Percentiles rank a stretch among this genome's conserved stretches.
Conservation (phyloP, 108 stramenopile genomes). For the Parietichytrium sp. region DNA sequence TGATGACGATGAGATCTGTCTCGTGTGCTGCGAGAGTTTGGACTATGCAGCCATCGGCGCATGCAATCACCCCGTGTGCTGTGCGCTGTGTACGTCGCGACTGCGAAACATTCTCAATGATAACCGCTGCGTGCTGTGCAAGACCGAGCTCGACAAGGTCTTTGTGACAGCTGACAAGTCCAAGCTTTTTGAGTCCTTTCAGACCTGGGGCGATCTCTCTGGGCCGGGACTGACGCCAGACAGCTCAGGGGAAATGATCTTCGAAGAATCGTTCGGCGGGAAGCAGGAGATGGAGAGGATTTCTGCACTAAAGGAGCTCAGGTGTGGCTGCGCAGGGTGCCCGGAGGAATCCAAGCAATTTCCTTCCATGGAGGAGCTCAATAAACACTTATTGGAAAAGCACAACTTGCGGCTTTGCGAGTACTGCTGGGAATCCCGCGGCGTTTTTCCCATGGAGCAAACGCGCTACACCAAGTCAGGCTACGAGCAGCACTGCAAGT, state of each 20-base stretch:
- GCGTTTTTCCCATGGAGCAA: slow-evolving; percentile 72
- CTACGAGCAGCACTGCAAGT: slow-evolving; percentile 66
- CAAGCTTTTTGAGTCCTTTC: slow-evolving; percentile 4
- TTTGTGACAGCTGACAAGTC: not conserved
- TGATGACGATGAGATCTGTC: not conserved
- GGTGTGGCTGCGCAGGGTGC: slow-evolving; percentile 1
- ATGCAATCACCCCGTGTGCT: slow-evolving; percentile 19
- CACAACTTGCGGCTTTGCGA: slow-evolving; percentile 72
- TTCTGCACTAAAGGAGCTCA: not conserved
- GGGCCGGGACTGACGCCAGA: slow-evolving; percentile 1
- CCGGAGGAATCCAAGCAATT: not conserved
- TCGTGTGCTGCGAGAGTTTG: slow-evolving; percentile 8
- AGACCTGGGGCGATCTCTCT: slow-evolving; percentile 28
- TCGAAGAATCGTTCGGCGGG: not conserved
- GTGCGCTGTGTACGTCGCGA: slow-evolving; percentile 12
- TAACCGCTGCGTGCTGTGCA: slow-evolving; percentile 24
- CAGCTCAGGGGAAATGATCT: slow-evolving; percentile 5
- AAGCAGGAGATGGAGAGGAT: not conserved
- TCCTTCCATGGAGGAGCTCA: slow-evolving; percentile 52
- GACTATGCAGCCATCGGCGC: not conserved
- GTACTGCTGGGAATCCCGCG: slow-evolving; percentile 72
- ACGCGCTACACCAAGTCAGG: slow-evolving; percentile 66
- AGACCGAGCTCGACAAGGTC: slow-evolving; percentile 15
- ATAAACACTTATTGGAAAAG: slow-evolving; percentile 67
- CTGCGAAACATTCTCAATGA: slow-evolving; percentile 16